Base-by-base conservation (phyloP, 371 early-diverging fungal genomes). In the Mortierella sp. region DNA sequence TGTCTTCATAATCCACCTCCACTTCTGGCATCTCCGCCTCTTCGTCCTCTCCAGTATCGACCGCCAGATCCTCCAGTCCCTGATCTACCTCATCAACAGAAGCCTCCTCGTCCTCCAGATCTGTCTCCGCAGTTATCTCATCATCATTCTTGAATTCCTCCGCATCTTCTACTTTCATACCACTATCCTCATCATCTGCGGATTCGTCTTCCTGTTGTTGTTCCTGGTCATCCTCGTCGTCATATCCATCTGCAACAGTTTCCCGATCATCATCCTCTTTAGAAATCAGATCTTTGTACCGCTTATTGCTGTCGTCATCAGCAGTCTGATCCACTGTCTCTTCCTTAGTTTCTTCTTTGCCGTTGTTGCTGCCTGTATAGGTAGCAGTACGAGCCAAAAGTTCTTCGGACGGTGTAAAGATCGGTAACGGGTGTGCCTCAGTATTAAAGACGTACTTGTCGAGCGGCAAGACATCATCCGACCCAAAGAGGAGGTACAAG, bases 351-450 rank as follows among this genome's bases (percentile, higher is more conserved):
- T 47, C 41, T 17, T 11, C 26, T n/a, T 11, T 21, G 27, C 28
- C 27, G 15, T 46, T 39, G 27, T 27, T 26, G 19, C 51, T 48
- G 4, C 24, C 17, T 6, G 42, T 26, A 6, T 14, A 47, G 21
- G 39, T 12, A 39, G 43, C 49, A 12, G 73, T 59, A 23, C 68
- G 47, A 2, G 62, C 26, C 64, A 73, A 56, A 27, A 62, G 51
- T 14, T 50, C 43, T 2, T 53, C 37, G 1, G 75, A 56, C 5
- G 86, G 85, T 24, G 56, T 73, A 53, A 90, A 86, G 7, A 91
- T 71, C 9, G 91, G 92, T 50, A 95, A 70, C 28, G 95, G 94
- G 81, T 95, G 96, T 0, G 93, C 96, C 79, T 95, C 96, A n/a
- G 94, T 95, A 56, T 92, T 95, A 46, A 94, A 85, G 30, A 95